A percentile compares a stretch with the other conserved stretches of the same genome.
Evolutionary conservation across 2,329 filamentous ascomycete genomes (phyloP).

Genomic region (Fusarium burgessii): DNA sequence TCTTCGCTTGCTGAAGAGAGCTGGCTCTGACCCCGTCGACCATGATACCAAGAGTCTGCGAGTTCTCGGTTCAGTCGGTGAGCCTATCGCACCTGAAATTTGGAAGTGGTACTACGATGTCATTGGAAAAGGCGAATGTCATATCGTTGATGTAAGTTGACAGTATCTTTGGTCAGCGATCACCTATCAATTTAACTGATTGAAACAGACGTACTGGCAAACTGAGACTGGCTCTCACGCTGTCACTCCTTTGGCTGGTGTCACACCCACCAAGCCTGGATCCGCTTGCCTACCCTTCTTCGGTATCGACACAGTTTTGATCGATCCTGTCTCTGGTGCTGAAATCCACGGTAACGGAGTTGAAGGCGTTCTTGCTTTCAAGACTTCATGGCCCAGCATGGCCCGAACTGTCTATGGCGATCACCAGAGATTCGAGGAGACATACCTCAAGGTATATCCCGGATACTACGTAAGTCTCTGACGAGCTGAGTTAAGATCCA

Average conservation of each 20-base stretch:
- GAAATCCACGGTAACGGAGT: slow-evolving; percentile 92
- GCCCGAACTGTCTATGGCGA: slow-evolving; percentile 95
- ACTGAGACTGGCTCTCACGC: slow-evolving; percentile 95
- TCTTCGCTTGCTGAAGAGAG: slow-evolving; percentile 87
- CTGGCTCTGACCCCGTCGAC: slow-evolving; percentile 82
- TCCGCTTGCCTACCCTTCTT: slow-evolving; percentile 97
- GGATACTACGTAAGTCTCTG: slow-evolving; percentile 82
- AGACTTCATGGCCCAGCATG: slow-evolving; percentile 96
- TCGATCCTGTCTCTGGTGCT: slow-evolving; percentile 90
- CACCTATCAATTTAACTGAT: not conserved
- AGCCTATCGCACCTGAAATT: slow-evolving; percentile 95
- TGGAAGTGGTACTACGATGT: slow-evolving; percentile 98
- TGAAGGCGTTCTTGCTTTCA: slow-evolving; percentile 92
- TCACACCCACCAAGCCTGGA: slow-evolving; percentile 93
- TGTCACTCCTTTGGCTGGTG: slow-evolving; percentile 87
- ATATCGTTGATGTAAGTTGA: slow-evolving; percentile 84
- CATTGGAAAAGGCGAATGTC: slow-evolving; percentile 88
- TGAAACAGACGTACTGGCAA: slow-evolving; percentile 90
- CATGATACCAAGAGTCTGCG: slow-evolving; percentile 84
- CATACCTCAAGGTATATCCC: slow-evolving; percentile 93
- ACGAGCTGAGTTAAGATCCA: fast-evolving
- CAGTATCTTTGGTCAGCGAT: fast-evolving
- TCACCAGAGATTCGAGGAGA: slow-evolving; percentile 96
- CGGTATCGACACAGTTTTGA: slow-evolving; percentile 92
- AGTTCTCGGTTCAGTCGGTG: slow-evolving; percentile 89